Evolutionary conservation across 768 basidiomycete genomes (phyloP).

Genomic region (Royoungia palumana): DNA sequence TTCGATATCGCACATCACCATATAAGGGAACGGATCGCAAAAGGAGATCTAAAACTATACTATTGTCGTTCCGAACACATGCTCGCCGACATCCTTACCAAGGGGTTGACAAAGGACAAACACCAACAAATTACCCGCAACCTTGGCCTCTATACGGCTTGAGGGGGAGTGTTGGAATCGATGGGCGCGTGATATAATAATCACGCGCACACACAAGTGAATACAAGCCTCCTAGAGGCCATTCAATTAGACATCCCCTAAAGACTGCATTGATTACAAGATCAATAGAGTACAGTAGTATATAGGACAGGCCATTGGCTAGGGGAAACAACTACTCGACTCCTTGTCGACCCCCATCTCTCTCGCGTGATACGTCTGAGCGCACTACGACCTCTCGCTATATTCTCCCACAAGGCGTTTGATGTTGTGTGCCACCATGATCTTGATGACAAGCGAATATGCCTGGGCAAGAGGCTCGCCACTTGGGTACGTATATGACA

Average conservation of each 20-base stretch:
- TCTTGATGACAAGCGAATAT: slow-evolving; percentile 51
- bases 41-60: background rate
- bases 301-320: no score
- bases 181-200: no score
- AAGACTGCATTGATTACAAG: no score
- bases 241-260: no score
- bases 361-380: no score
- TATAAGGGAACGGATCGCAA: slow-evolving; percentile 2
- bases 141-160: slow-evolving; percentile 5
- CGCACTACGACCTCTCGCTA: no score
- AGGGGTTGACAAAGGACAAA: slow-evolving; percentile 1
- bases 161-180: slow-evolving; percentile 27
- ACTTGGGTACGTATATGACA: slow-evolving; percentile 36
- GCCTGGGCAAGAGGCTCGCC: slow-evolving; percentile 61
- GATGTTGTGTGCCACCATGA: slow-evolving; percentile 51
- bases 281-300: no score
- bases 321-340: no score
- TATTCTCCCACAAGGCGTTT: no score
- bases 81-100: slow-evolving; percentile 20
- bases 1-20: slow-evolving; percentile 25
- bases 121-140: slow-evolving; percentile 7
- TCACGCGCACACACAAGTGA: no score
- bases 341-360: no score
- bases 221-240: no score
- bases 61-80: slow-evolving; percentile 23